Evolutionary conservation across 768 basidiomycete genomes (phyloP).

Genomic region (Ephemerocybe angulata): DNA sequence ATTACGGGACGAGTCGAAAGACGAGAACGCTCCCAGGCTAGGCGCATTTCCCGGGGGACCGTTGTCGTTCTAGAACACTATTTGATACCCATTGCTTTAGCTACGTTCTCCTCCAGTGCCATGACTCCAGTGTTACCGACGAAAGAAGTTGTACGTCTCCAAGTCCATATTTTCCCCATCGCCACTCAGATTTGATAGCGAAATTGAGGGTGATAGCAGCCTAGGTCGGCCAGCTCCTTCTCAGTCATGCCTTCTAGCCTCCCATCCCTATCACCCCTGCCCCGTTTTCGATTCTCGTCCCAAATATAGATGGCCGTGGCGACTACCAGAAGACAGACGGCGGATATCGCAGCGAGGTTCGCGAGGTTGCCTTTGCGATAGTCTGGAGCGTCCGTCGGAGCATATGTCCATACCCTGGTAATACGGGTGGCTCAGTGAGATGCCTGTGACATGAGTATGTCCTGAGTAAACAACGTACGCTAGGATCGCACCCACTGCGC

Average conservation of each 20-base stretch:
- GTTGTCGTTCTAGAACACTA: too few relatives aligned
- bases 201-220: conserved; percentile 44
- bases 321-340: conserved; percentile 29
- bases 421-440: background rate
- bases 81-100: too few relatives aligned
- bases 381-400: conserved; percentile 35
- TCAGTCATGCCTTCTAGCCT: conserved; percentile 35
- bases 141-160: too few relatives aligned
- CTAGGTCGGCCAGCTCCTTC: conserved; percentile 37
- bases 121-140: too few relatives aligned
- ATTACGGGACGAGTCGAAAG: too few relatives aligned
- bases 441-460: background rate
- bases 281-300: conserved; percentile 41
- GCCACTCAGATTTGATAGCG: conserved; percentile 40
- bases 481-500: conserved; percentile 37
- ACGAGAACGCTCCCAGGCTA: too few relatives aligned
- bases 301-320: conserved; percentile 33
- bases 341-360: conserved; percentile 25
- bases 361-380: conserved; percentile 32
- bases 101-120: too few relatives aligned
- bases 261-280: conserved; percentile 39
- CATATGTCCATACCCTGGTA: conserved; percentile 36
- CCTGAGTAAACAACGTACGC: conserved; percentile 23
- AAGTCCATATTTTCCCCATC: too few relatives aligned
- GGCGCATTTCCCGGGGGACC: too few relatives aligned